Evolutionary conservation across 2,329 filamentous ascomycete species (phyloP), one percentile per base, ranked within the genome.

Genomic region (Chrysoporthe cubensis): DNA sequence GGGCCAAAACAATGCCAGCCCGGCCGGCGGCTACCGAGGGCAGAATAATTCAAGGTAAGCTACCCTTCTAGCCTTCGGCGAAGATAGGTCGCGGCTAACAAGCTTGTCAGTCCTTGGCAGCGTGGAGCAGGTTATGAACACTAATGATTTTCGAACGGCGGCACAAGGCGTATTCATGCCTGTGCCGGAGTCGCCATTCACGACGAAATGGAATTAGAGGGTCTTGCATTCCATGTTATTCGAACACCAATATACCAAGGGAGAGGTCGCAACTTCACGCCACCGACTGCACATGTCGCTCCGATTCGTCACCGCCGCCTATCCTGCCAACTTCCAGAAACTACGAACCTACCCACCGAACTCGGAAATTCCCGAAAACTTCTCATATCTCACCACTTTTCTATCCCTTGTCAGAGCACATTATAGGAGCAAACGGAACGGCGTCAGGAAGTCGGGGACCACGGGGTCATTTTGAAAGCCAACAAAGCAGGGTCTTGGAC

Each of bases 101-200:
- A 7, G 48, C 34, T 42, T 54, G 60, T 26, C 71, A 86, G 83
- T 76, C 83, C 84, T 70, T 87, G 84, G 84, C 84, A 87, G 77
- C 82, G 84, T 72, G 84, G 84, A 72, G 84, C 84, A 65, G 84
- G 84, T 70, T 87, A 87, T 74, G 84, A 87, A 75, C 71, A 75
- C 66, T 75, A 71, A 74, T 65, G 69, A 70, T 18, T 34, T 62
- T 62, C 56, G 46, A 46, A 62, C 64, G 65, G 64, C 66, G 66
- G 64, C 57, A 54, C 54, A 40, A 68, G 58, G 66, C 37, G 37
- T 59, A 50, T 32, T 60, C 42, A 65, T 44, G 62, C 66, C 46
- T 62, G 62, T 62, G 61, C 62, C 46, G 54, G 42, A 62, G 60
- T 70, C 52, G 66, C 63, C 66, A 62, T 63, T 70, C 66, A 70